Evolutionary conservation across 176 grass and related monocot species (phyloP).

Genomic region (Eleusine indica): DNA sequence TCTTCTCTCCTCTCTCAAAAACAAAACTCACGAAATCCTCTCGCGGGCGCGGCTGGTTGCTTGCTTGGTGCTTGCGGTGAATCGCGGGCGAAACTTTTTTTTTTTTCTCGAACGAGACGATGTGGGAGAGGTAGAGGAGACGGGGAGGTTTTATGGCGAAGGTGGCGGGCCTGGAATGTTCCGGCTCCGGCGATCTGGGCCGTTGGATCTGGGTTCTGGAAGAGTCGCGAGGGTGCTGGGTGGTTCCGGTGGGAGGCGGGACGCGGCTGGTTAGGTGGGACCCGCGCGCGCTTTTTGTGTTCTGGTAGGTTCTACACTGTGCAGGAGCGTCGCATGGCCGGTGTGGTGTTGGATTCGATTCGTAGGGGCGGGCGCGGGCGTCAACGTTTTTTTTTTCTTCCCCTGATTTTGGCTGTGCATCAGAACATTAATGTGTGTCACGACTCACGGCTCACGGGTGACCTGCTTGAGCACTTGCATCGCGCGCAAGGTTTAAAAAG

Average conservation of each 20-base stretch:
- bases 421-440: not conserved
- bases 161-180: constrained; percentile 35
- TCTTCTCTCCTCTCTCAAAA: not conserved
- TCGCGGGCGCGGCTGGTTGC: not conserved
- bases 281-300: not conserved
- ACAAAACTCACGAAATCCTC: not conserved
- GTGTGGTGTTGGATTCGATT: not conserved
- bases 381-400: too few relatives aligned
- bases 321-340: not conserved
- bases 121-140: not conserved
- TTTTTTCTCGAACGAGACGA: not conserved
- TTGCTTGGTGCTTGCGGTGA: not conserved
- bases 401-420: not conserved
- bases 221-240: constrained; percentile 29
- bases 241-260: not conserved
- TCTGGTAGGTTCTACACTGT: constrained; percentile 43
- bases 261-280: not conserved
- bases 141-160: constrained; percentile 32
- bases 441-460: not conserved
- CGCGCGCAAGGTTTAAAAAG: too few relatives aligned
- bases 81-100: not conserved
- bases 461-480: not conserved
- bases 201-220: constrained; percentile 50
- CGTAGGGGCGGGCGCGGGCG: not conserved
- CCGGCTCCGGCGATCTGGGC: constrained; percentile 2